Conservation (phyloP, 2,329 filamentous ascomycete genomes). For the Hypocrella siamensis region DNA sequence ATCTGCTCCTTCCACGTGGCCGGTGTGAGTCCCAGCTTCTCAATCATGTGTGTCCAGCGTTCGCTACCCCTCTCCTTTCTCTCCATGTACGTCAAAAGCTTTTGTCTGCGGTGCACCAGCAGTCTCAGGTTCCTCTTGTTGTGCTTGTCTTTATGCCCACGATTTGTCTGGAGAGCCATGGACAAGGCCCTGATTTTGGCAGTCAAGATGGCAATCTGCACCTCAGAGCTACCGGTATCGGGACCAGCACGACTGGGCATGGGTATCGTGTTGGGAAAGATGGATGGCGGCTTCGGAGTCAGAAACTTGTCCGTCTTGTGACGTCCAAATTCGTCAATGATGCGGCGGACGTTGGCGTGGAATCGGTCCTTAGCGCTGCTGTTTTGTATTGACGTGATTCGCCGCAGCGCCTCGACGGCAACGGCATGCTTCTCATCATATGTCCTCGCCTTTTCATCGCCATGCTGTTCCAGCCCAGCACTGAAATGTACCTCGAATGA, state of each 20-base stretch:
- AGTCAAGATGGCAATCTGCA: constrained; percentile 93
- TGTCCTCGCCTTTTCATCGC: constrained; percentile 11
- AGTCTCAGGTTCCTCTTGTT: constrained; percentile 84
- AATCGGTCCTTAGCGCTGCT: constrained; percentile 63
- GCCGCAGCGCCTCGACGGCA: constrained; percentile 59
- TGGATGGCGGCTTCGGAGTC: constrained; percentile 40
- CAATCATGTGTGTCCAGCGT: constrained; percentile 74
- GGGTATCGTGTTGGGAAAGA: constrained; percentile 21
- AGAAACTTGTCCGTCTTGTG: constrained; percentile 71
- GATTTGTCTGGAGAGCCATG: constrained; percentile 49
- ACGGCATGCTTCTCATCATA: constrained; percentile 45
- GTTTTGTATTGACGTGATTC: constrained; percentile 66
- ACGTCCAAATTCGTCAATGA: constrained; percentile 75
- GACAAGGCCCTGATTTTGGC: constrained; percentile 79
- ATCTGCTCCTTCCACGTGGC: constrained; percentile 90
- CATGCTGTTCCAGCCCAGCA: constrained; percentile 20
- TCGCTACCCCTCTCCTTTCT: constrained; percentile 81
- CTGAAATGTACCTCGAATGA: constrained; percentile 22
- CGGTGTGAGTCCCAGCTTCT: constrained; percentile 71
- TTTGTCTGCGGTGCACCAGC: constrained; percentile 79
- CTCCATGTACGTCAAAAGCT: constrained; percentile 73
- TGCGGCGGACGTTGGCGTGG: constrained; percentile 70
- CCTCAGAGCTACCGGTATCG: constrained; percentile 89
- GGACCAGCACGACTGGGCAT: constrained; percentile 53
- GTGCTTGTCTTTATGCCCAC: constrained; percentile 72